Evolutionary conservation across 2,329 filamentous ascomycete species (phyloP), one percentile per base, ranked within the genome.

Genomic region (Penicillium sp.): DNA sequence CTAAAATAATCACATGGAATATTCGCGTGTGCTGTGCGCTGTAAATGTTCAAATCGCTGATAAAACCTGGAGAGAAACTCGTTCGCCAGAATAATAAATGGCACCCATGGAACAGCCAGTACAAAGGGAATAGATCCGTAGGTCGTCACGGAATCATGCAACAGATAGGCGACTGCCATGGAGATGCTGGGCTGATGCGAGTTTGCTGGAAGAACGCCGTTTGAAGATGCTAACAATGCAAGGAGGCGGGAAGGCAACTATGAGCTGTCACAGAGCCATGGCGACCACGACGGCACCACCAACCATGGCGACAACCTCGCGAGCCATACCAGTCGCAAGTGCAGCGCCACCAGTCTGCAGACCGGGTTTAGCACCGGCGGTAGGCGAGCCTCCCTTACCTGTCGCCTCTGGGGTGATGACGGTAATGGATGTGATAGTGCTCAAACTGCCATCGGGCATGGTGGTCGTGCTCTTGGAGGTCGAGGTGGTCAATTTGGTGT

Each of bases 351-450:
- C 68, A 11, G 70, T 71, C 52, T 76, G 73, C 51, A 77, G 60
- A 30, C 69, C 64, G 6, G 74, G 72, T 2, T 45, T 14, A 4
- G 63, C 54, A 3, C 57, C 55, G 0, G 59, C 53, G 9, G 59
- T 60, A 11, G 57, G 53, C 1, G 63, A 60, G 3, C 57, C 48
- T 3, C 57, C 48, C 2, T 25, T 25, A 19, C 53, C 60, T 1
- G 59, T 61, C 4, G 55, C 52, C 19, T 57, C 49, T 9, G 72
- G 71, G 36, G 72, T 65, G 37, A 76, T 69, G 29, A 76, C 64
- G 2, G 74, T 72, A n/a, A 75, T 62, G 33, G 70, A 66, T 10
- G 75, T 77, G 50, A 73, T 65, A 35, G 74, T 76, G 54, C 64
- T 66, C 18, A 69, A 45, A 13, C 59, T 62, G n/a, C 75, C 75